These are phyloP conservation scores for Suillus sp. DNA, from an alignment of 768 basidiomycete genomes.

Conservation along the genomic window DNA sequence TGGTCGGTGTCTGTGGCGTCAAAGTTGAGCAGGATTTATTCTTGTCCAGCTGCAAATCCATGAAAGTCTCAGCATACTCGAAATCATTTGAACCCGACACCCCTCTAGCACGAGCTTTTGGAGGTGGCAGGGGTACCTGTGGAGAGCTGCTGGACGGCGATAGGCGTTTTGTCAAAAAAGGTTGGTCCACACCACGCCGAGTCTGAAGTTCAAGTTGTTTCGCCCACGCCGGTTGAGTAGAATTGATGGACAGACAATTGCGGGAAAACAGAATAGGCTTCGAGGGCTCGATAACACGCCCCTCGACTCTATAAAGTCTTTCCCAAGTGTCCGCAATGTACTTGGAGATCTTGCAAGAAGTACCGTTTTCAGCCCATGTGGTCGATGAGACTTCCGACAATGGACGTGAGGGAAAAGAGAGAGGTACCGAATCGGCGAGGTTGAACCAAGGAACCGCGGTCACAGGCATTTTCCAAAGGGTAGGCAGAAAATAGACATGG, in stretches of 20 bases:
- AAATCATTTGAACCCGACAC: slow-evolving; percentile 26
- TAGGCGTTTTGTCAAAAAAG: slow-evolving; percentile 43
- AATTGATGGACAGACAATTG: slow-evolving; percentile 25
- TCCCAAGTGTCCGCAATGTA: slow-evolving; percentile 36
- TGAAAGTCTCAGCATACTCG: slow-evolving; percentile 36
- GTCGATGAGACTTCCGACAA: slow-evolving; percentile 13
- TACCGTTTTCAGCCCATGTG: slow-evolving; percentile 15
- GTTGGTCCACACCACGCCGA: slow-evolving; percentile 59
- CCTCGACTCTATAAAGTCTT: slow-evolving; percentile 27
- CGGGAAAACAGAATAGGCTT: slow-evolving; percentile 23
- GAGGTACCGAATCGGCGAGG: slow-evolving; percentile 11
- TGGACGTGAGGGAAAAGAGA: slow-evolving; percentile 17
- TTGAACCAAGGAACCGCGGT: slow-evolving; percentile 62
- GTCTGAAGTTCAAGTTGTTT: slow-evolving; percentile 33
- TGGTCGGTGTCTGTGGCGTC: slow-evolving; percentile 19
- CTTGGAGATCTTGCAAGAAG: slow-evolving; percentile 27
- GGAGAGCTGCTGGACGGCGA: slow-evolving; percentile 21
- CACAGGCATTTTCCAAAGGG: slow-evolving; percentile 56
- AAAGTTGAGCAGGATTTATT: slow-evolving; percentile 19
- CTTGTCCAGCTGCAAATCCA: slow-evolving; percentile 31
- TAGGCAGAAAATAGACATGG: slow-evolving; percentile 45
- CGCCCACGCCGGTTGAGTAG: slow-evolving; percentile 52
- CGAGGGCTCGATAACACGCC: slow-evolving; percentile 19
- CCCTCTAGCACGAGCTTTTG: slow-evolving; percentile 32
- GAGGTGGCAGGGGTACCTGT: slow-evolving; percentile 33